phyloP scores from a whole-genome alignment of 2,329 filamentous ascomycete genomes.

The Clonostachys byssicola region DNA sequence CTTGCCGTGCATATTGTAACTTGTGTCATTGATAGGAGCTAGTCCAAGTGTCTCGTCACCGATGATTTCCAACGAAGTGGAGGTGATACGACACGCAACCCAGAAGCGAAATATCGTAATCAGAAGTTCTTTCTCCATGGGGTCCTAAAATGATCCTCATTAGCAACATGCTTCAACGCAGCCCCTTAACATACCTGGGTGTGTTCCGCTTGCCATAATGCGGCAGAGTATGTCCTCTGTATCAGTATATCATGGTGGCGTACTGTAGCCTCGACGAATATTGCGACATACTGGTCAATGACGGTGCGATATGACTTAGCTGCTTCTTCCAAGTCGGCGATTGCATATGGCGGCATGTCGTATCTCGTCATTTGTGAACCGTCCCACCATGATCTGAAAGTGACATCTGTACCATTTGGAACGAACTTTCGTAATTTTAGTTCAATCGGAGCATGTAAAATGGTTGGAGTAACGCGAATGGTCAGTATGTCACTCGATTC shows the following conservation, averaged over 20 bases:
- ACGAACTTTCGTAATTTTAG: neutral
- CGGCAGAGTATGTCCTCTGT: too few relatives aligned
- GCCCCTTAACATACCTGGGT: too few relatives aligned
- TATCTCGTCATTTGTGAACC: neutral
- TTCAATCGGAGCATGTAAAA: neutral
- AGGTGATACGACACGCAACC: neutral
- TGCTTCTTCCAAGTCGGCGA: neutral
- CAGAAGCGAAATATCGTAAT: neutral
- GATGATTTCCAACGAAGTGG: neutral
- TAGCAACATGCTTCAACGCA: too few relatives aligned
- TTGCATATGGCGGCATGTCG: neutral
- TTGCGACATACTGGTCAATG: neutral
- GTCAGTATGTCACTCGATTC: conserved; percentile 1
- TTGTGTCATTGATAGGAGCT: neutral
- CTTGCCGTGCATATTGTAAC: neutral
- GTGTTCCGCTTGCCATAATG: too few relatives aligned
- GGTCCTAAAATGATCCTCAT: too few relatives aligned
- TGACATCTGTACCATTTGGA: neutral
- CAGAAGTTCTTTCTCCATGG: neutral
- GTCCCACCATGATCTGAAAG: neutral
- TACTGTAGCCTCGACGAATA: too few relatives aligned
- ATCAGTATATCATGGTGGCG: too few relatives aligned
- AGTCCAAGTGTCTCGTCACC: neutral
- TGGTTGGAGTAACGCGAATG: neutral
- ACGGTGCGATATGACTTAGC: too few relatives aligned